phyloP scores from a whole-genome alignment of 2,329 filamentous ascomycete genomes.

The Xylaria sp. region DNA sequence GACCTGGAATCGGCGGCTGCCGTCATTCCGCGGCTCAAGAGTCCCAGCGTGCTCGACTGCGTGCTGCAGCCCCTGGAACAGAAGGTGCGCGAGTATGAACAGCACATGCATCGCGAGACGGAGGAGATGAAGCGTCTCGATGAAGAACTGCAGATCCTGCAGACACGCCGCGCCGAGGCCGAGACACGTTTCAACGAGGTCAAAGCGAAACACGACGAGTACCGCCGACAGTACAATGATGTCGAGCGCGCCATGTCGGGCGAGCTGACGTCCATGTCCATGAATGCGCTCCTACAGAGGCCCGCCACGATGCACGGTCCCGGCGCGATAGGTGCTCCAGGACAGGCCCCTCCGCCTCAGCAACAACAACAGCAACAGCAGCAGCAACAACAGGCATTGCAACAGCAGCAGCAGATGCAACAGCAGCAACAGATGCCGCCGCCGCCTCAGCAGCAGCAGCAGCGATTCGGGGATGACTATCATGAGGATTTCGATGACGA shows the following conservation, averaged over 20 bases:
- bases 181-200: slow-evolving; percentile 40
- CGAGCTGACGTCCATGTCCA: slow-evolving; percentile 27
- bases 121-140: slow-evolving; percentile 40
- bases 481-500: slow-evolving; percentile 18
- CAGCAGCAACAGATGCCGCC: background rate
- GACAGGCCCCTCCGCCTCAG: background rate
- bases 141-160: slow-evolving; percentile 38
- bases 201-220: slow-evolving; percentile 42
- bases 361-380: background rate
- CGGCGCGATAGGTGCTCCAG: slow-evolving; percentile 1
- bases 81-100: slow-evolving; percentile 41
- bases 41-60: slow-evolving; percentile 39
- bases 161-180: slow-evolving; percentile 38
- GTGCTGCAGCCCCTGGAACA: slow-evolving; percentile 42
- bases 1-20: slow-evolving; percentile 14
- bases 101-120: slow-evolving; percentile 39
- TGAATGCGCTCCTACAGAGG: slow-evolving; percentile 15
- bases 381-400: background rate
- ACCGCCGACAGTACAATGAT: slow-evolving; percentile 38
- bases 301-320: slow-evolving; percentile 17
- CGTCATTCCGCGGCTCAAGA: slow-evolving; percentile 40
- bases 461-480: slow-evolving; percentile 12
- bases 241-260: slow-evolving; percentile 40
- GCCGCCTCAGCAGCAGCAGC: background rate
- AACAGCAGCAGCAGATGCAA: slow-evolving; percentile 2